Conservation (phyloP, 75 land plant genomes). For the Selaginella tamariscina region DNA sequence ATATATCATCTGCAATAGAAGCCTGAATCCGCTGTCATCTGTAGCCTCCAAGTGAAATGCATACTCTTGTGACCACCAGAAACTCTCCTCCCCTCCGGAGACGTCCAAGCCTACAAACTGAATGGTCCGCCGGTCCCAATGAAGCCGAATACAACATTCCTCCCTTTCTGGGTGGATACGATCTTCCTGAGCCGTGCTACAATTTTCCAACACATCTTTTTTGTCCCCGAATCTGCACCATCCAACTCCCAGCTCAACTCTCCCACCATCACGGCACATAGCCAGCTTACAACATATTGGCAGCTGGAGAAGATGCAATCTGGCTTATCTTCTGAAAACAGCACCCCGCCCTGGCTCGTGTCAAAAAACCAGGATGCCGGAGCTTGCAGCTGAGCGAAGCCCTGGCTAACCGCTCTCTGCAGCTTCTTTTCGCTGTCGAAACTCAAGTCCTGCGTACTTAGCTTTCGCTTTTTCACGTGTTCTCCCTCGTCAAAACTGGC, state of each 20-base stretch:
- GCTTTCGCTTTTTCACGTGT: neutral
- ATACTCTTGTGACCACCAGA: conserved; percentile 3
- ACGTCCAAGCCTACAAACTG: conserved; percentile 3
- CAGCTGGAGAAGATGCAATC: conserved; percentile 3
- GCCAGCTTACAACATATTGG: conserved; percentile 1
- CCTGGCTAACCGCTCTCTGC: conserved; percentile 1
- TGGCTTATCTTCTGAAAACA: conserved; percentile 1
- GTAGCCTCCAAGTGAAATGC: conserved; percentile 1
- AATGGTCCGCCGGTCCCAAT: conserved; percentile 2
- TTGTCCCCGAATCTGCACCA: conserved; percentile 3
- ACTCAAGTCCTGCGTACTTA: neutral
- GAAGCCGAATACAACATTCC: conserved; percentile 1
- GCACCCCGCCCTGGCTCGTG: conserved; percentile 2
- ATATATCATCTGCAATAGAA: conserved; percentile 1
- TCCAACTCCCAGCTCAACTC: conserved; percentile 3
- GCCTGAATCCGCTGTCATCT: conserved; percentile 3
- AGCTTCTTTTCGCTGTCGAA: neutral
- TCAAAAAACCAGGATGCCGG: neutral
- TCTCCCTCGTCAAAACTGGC: neutral
- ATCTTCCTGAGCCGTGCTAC: conserved; percentile 3
- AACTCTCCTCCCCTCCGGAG: conserved; percentile 1
- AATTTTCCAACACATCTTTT: neutral
- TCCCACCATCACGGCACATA: conserved; percentile 3
- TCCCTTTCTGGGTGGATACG: conserved; percentile 1
- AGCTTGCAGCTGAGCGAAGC: conserved; percentile 4